phyloP scores from a whole-genome alignment of 768 basidiomycete species.

The Terana coerulea region DNA sequence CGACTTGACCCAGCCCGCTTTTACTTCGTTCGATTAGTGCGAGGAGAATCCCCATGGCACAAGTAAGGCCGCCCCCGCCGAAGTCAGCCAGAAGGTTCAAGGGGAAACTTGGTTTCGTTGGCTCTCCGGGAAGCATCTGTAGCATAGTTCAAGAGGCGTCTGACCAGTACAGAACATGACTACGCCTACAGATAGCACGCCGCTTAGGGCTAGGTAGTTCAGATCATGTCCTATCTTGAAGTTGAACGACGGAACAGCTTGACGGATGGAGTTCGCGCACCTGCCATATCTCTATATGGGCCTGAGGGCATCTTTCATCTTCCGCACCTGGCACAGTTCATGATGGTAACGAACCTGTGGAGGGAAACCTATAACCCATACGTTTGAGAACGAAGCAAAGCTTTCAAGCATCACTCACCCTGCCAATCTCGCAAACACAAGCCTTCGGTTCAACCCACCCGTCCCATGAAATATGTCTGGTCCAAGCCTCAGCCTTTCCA shows the following conservation, averaged over 20 bases:
- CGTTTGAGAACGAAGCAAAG: background rate
- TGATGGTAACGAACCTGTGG: background rate
- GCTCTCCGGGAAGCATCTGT: slow-evolving; percentile 65
- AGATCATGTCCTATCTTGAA: slow-evolving; percentile 65
- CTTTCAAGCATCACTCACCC: slow-evolving; percentile 45
- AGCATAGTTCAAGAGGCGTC: background rate
- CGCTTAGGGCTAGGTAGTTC: slow-evolving; percentile 80
- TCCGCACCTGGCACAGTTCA: background rate
- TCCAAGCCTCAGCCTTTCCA: slow-evolving; percentile 74
- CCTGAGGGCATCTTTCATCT: too few relatives aligned
- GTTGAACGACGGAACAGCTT: slow-evolving; percentile 36
- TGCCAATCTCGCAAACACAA: slow-evolving; percentile 72
- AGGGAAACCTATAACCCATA: slow-evolving; percentile 1
- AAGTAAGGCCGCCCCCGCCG: slow-evolving; percentile 75
- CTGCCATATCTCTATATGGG: slow-evolving; percentile 72
- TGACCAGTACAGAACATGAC: slow-evolving; percentile 35
- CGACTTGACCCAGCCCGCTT: slow-evolving; percentile 70
- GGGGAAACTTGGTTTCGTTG: slow-evolving; percentile 65
- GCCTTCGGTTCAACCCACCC: slow-evolving; percentile 53
- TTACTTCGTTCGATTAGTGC: slow-evolving; percentile 65
- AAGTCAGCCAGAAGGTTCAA: slow-evolving; percentile 80
- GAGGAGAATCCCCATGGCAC: slow-evolving; percentile 67
- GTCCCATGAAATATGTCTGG: slow-evolving; percentile 61
- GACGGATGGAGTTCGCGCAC: slow-evolving; percentile 31
- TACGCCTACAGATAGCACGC: slow-evolving; percentile 59